phyloP scores from a whole-genome alignment of 495 filamentous ascomycete species.

The Acidiella bohemica region DNA sequence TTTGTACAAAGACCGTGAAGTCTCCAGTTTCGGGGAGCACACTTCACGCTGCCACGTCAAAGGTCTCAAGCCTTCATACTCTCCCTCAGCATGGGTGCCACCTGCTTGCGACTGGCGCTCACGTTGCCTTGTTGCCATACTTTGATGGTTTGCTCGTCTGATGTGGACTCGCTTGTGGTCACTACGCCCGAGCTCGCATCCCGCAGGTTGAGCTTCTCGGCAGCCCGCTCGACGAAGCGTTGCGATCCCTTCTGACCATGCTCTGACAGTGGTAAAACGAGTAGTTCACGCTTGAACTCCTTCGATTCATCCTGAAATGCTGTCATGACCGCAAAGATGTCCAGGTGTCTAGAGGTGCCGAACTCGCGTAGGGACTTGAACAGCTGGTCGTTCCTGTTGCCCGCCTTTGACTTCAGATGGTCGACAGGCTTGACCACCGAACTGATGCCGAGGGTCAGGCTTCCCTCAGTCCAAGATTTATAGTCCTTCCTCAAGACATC shows the following conservation, averaged over 20 bases:
- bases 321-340: slow-evolving; percentile 68
- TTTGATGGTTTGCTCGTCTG: not conserved
- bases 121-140: slow-evolving; percentile 46
- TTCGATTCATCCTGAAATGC: slow-evolving; percentile 40
- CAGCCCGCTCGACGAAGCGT: slow-evolving; percentile 42
- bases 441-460: slow-evolving; percentile 56
- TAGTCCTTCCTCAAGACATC: slow-evolving; percentile 85
- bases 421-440: slow-evolving; percentile 53
- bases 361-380: slow-evolving; percentile 35
- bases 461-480: slow-evolving; percentile 66
- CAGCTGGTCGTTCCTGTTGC: slow-evolving; percentile 29
- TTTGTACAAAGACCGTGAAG: too few species aligned
- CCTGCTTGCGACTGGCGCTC: slow-evolving; percentile 70
- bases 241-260: slow-evolving; percentile 39
- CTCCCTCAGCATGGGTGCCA: slow-evolving; percentile 68
- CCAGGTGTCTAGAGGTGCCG: slow-evolving; percentile 42
- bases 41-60: too few species aligned
- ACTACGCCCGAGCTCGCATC: slow-evolving; percentile 42
- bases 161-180: slow-evolving; percentile 31
- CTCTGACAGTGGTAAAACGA: slow-evolving; percentile 35
- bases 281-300: slow-evolving; percentile 56
- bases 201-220: slow-evolving; percentile 21
- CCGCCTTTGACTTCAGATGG: slow-evolving; percentile 45
- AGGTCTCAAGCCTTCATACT: too few species aligned
- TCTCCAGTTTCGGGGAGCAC: too few species aligned